Evolutionary conservation across 306 rosid species (phyloP), one percentile per base, ranked within the genome.

Genomic region (Vachellia collinsii): DNA sequence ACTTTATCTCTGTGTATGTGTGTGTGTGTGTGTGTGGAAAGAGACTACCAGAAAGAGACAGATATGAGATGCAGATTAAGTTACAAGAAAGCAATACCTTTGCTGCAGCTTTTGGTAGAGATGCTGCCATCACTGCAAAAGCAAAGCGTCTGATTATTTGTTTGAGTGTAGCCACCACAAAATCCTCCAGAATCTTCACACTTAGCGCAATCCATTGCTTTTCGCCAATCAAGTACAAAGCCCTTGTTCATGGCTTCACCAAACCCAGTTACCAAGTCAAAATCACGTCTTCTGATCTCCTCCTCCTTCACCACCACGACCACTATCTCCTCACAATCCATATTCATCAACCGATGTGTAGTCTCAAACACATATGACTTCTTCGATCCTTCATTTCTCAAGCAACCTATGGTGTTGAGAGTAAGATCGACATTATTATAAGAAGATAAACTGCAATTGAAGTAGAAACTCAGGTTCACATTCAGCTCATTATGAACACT

Each of bases 181-280:
- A 38, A 17, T 6, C 90, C 90, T 54, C 34, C 47, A 17, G 84
- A 81, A 3, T 8, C 1, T 68, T 84, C 90, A 8, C 90, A 87
- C 36, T 22, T 12, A 39, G 20, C 77, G 76, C 86, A 84, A 54
- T 76, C 74, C 79, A 0, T 39, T n/a, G 72, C 76, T 34, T 4
- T 48, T 6, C 16, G 20, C 88, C 88, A 87, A 48, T 84, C 74
- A 39, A 87, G 72, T 82, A 84, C 88, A 71, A 87, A 87, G 6
- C 90, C 90, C 53, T 79, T 70, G 20, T 79, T 48, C 81, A 87
- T 79, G 41, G 86, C 86, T 2, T 1, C 70, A 65, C 82, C 86
- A 87, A 87, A 84, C 37, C 74, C 88, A 29, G 4, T 51, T 1
- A 68, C 56, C 82, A 84, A 81, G 8, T 17, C 73, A 29, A 29